These are phyloP conservation scores for Aciculosporium take DNA, from an alignment of 2,329 filamentous ascomycete species.

Conservation along the genomic window DNA sequence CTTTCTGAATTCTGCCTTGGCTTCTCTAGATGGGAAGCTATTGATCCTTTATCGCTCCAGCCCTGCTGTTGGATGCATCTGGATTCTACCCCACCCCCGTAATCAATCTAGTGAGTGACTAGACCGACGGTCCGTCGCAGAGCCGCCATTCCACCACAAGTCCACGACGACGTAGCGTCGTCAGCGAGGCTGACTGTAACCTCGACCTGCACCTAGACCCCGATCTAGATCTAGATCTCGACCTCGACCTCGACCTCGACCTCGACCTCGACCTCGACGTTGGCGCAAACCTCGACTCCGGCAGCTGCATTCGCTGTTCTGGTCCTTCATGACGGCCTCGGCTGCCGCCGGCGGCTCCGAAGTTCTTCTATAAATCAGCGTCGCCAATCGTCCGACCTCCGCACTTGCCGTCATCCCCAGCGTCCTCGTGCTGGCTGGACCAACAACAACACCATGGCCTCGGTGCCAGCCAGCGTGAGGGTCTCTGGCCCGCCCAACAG, in stretches of 20 bases:
- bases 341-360: not conserved
- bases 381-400: not conserved
- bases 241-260: not conserved
- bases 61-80: too few relatives aligned
- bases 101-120: too few relatives aligned
- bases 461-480: constrained; percentile 49
- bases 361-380: not conserved
- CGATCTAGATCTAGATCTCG: not conserved
- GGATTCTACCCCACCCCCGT: too few relatives aligned
- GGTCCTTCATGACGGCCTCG: constrained; percentile 2
- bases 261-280: not conserved
- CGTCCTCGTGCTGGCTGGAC: constrained; percentile 7
- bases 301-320: not conserved
- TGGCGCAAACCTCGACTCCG: not conserved
- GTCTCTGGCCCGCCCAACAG: constrained; percentile 95
- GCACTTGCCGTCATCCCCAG: constrained; percentile 4
- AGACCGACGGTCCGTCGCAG: not conserved
- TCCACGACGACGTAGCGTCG: constrained; percentile 1
- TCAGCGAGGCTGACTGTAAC: not conserved
- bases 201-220: not conserved
- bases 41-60: too few relatives aligned
- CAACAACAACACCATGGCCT: constrained; percentile 17
- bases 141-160: not conserved
- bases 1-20: too few relatives aligned
- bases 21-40: too few relatives aligned